phyloP scores from a whole-genome alignment of 495 filamentous ascomycete genomes.

The Lentithecium fluviatile region DNA sequence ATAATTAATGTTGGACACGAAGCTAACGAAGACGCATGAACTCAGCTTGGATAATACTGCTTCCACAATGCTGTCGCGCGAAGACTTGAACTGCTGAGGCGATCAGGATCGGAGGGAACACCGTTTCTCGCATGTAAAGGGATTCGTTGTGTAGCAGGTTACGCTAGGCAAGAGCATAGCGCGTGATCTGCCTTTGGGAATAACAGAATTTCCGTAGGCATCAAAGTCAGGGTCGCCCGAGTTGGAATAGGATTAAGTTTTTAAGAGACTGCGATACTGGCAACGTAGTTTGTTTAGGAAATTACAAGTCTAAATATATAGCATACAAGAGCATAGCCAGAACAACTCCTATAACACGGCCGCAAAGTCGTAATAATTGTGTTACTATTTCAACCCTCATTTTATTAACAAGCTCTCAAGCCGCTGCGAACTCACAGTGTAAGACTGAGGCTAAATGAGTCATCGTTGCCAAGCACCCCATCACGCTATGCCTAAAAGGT shows the following conservation, averaged over 20 bases:
- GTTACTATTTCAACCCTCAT: too few relatives aligned
- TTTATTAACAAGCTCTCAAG: too few relatives aligned
- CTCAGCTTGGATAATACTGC: constrained; percentile 9
- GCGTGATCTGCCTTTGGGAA: neutral
- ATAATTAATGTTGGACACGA: constrained; percentile 12
- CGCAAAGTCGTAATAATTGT: too few relatives aligned
- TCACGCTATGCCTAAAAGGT: neutral
- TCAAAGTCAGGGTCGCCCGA: neutral
- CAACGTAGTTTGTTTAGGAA: too few relatives aligned
- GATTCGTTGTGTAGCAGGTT: constrained; percentile 5
- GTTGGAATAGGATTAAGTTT: neutral
- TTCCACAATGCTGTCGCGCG: constrained; percentile 8
- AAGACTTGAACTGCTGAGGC: constrained; percentile 14
- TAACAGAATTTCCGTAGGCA: neutral
- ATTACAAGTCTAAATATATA: too few relatives aligned
- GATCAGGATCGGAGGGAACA: constrained; percentile 11
- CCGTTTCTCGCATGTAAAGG: constrained; percentile 9
- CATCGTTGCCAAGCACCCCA: neutral
- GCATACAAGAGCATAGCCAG: too few relatives aligned
- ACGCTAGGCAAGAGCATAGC: constrained; percentile 1
- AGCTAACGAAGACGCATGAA: constrained; percentile 2
- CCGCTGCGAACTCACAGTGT: neutral
- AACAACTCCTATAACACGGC: too few relatives aligned
- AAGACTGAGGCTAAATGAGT: neutral
- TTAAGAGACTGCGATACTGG: too few relatives aligned